Evolutionary conservation across 441 rosid species (phyloP).

Genomic region (Erodium texanum): DNA sequence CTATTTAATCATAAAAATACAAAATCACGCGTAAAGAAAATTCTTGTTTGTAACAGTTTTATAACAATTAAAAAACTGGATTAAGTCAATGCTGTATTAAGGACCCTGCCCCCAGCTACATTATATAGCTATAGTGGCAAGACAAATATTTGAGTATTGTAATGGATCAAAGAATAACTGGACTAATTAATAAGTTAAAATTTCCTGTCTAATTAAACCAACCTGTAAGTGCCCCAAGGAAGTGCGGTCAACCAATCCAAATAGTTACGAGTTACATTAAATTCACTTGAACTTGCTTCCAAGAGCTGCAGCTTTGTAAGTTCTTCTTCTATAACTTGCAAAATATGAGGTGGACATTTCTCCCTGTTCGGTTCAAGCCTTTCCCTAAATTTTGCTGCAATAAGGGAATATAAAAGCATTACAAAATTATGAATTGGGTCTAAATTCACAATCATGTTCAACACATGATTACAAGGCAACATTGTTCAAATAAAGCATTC

Average conservation of each 20-base stretch:
- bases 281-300: slow-evolving; percentile 99
- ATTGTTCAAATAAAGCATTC: not conserved
- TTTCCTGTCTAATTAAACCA: not conserved
- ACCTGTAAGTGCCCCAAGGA: slow-evolving; percentile 97
- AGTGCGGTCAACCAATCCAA: slow-evolving; percentile 93
- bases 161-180: not conserved
- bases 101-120: not conserved
- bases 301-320: slow-evolving; percentile 71
- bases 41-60: not conserved
- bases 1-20: not conserved
- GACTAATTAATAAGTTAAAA: not conserved
- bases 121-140: not conserved
- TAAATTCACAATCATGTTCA: not conserved
- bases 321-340: slow-evolving; percentile 89
- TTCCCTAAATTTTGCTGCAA: slow-evolving; percentile 79
- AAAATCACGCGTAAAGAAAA: too few relatives aligned
- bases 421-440: slow-evolving; percentile 10
- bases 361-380: slow-evolving; percentile 70
- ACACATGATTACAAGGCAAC: not conserved
- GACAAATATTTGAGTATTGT: not conserved
- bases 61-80: not conserved
- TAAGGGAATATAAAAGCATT: slow-evolving; percentile 18
- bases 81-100: not conserved
- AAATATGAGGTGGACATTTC: slow-evolving; percentile 67
- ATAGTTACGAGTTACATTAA: slow-evolving; percentile 79